Evolutionary conservation across 805 yeast genomes (phyloP), one percentile per base, ranked within the genome.

Genomic region (Kregervanrija pseudodelftensis): DNA sequence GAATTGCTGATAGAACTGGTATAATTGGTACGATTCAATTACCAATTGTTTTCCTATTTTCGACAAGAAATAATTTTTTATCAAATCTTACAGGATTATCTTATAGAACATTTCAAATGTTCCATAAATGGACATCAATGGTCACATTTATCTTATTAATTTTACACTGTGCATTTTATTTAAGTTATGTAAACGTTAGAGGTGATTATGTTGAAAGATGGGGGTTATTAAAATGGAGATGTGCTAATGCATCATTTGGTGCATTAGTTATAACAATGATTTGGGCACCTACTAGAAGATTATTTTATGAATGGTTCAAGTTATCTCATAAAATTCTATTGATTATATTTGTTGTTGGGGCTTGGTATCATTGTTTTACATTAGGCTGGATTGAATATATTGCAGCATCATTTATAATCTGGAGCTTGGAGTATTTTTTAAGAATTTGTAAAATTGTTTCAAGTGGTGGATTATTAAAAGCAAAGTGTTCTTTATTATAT

Each of bases 371-470:
- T 49, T 70, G 79, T 41, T 51, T 61, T 45, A 66, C 70, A n/a
- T 45, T 69, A 42, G 75, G 74, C 1, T 76, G 77, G 72, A 69
- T 71, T 52, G 73, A 69, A 45, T 77, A 72, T 64, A 53, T 73
- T 15, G 78, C 75, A 45, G 73, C 78, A 4, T 57, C 80, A 8
- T 70, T 77, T 47, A 81, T 77, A 0, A 68, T 87, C 8, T 88
- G 95, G 95, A 72, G 67, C 1, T 69, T 78, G 51, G 95, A 88
- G 57, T 67, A 90, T 44, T 48, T 77, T 0, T 55, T 75, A 11
- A 72, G 95, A 50, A 47, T 80, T 10, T 64, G 71, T 1, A 72
- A 87, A 44, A 60, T 86, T 2, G 43, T 73, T 11, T 56, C 65
- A 31, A 81, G 82, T 49, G 95, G 95, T 7, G 77, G 74, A 28